Evolutionary conservation across 2,329 filamentous ascomycete species (phyloP).

Genomic region (Pseudogymnoascus sp.): DNA sequence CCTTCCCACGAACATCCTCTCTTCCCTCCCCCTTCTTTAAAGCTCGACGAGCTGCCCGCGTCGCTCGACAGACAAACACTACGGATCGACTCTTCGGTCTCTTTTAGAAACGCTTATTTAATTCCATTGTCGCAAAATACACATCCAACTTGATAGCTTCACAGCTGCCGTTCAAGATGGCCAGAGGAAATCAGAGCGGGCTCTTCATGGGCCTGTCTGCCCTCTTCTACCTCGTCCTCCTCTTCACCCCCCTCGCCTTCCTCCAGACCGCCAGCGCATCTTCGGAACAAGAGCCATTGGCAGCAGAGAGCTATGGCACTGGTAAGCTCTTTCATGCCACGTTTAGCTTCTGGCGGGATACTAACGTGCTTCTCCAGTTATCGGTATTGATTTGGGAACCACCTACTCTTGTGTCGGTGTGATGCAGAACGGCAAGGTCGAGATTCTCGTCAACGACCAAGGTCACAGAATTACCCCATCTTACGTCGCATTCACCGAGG

Average conservation of each 20-base stretch:
- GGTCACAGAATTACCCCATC: constrained; percentile 94
- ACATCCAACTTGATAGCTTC: neutral
- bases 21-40: constrained; percentile 11
- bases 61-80: constrained; percentile 3
- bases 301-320: constrained; percentile 70
- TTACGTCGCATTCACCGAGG: constrained; percentile 94
- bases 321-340: constrained; percentile 32
- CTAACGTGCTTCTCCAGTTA: constrained; percentile 46
- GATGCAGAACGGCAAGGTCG: constrained; percentile 91
- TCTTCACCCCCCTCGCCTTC: constrained; percentile 82
- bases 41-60: neutral
- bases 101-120: constrained; percentile 4
- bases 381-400: constrained; percentile 93
- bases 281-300: constrained; percentile 58
- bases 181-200: constrained; percentile 57
- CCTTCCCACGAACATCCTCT: constrained; percentile 12
- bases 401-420: constrained; percentile 89
- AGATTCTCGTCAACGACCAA: constrained; percentile 94
- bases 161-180: constrained; percentile 39
- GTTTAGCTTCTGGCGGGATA: neutral
- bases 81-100: constrained; percentile 5
- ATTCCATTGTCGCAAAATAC: neutral
- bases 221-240: constrained; percentile 83
- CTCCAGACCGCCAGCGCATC: constrained; percentile 66
- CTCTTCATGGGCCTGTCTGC: constrained; percentile 78